Evolutionary conservation across 169 alveolate genomes (phyloP), one percentile per base, ranked within the genome.

Genomic region (Miamiensis avidus): DNA sequence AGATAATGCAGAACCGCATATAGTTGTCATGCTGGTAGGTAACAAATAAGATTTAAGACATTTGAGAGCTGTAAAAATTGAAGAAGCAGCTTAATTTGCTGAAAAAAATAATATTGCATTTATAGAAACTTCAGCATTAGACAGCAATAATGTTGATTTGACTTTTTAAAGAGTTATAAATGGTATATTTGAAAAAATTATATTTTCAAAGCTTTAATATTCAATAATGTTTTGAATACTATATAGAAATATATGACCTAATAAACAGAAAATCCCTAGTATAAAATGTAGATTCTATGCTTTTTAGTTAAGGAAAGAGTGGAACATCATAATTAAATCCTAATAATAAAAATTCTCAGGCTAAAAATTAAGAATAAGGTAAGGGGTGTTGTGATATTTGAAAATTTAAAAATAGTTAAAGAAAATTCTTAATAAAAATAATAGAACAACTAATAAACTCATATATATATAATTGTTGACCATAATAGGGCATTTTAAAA

Each of bases 61-160:
- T 69, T 89, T 88, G 74, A 93, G 98, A 95, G 98, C 95, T 87
- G 99, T 98, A 25, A 91, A 96, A 74, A 93, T 91, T 78, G 99
- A 98, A 87, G 99, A 98, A 72, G 99, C 98, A 0, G 92, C 95
- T 69, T 92, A 94, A 78, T 97, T 93, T 88, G 98, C 99, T 1
- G 95, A 93, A 86, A 93, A 96, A 78, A 97, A 98, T 87, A 96
- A 96, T 65, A 92, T 98, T 32, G 96, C 97, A 26, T 98, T 96
- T 89, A 96, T 99, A 64, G 99, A 99, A 91, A 97, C 99, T 29
- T 97, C 99, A 0, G 99, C 99, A 78, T 93, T 98, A 29, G 98
- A 97, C 75, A 92, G 98, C n/a, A 94, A 98, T 29, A 98, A 98
- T 89, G 99, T 99, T 16, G 99, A 98, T 74, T 78, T 89, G 73